Evolutionary conservation across 306 rosid genomes (phyloP).

Genomic region (Coriaria nepalensis): DNA sequence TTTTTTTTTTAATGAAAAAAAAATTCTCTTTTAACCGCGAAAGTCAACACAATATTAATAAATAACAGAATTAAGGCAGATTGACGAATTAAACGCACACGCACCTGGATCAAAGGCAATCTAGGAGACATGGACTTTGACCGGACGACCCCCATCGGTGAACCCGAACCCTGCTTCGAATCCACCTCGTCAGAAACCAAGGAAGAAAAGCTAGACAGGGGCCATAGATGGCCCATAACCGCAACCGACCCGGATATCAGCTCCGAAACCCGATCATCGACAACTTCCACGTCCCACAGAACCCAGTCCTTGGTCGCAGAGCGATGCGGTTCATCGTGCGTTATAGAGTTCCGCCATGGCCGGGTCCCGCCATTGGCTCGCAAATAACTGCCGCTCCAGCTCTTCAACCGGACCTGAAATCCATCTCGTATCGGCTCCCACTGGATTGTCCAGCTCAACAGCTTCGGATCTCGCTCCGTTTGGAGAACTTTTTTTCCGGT

Average conservation of each 20-base stretch:
- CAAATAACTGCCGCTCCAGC: constrained; percentile 60
- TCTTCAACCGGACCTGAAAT: constrained; percentile 48
- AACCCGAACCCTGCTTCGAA: constrained; percentile 24
- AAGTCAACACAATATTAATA: too few species aligned
- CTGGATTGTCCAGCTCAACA: constrained; percentile 22
- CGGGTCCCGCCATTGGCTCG: constrained; percentile 73
- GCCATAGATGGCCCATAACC: constrained; percentile 11
- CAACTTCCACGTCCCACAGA: constrained; percentile 52
- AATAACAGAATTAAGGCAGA: too few species aligned
- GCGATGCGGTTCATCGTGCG: constrained; percentile 44
- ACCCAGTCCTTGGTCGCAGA: constrained; percentile 43
- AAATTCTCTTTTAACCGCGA: too few species aligned
- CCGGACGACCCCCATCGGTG: constrained; percentile 30
- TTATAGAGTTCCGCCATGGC: constrained; percentile 73
- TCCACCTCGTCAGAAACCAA: constrained; percentile 31
- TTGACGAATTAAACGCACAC: too few species aligned
- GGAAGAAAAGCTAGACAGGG: constrained; percentile 22
- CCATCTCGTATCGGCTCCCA: constrained; percentile 77
- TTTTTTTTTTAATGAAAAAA: too few species aligned
- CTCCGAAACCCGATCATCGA: constrained; percentile 21
- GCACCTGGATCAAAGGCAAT: too few species aligned
- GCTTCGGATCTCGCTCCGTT: constrained; percentile 10
- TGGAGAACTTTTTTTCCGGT: constrained; percentile 47
- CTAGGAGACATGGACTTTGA: not conserved
- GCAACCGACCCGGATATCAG: not conserved